Evolutionary conservation across 768 basidiomycete genomes (phyloP).

Genomic region (Tulasnella sp.): DNA sequence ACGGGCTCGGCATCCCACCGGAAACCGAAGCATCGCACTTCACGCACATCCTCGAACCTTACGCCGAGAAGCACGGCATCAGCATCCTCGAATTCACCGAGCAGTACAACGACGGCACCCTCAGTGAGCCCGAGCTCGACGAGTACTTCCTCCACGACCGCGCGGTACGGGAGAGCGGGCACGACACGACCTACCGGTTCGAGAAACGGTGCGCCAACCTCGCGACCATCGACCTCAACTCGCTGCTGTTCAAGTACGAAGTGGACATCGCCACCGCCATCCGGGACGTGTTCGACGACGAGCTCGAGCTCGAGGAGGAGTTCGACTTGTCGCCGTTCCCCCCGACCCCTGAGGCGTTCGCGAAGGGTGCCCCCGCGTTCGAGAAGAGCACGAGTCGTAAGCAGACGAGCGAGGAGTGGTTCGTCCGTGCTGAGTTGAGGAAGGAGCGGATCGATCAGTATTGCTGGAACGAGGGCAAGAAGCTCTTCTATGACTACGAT

Average conservation of each 20-base stretch:
- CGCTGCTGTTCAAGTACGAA: slow-evolving; percentile 96
- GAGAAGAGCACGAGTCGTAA: slow-evolving; percentile 46
- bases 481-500: slow-evolving; percentile 93
- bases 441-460: slow-evolving; percentile 81
- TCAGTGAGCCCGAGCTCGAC: slow-evolving; percentile 82
- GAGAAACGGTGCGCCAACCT: slow-evolving; percentile 97
- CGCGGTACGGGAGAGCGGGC: slow-evolving; percentile 90
- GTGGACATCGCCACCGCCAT: slow-evolving; percentile 98
- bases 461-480: slow-evolving; percentile 94
- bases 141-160: slow-evolving; percentile 98
- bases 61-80: slow-evolving; percentile 80
- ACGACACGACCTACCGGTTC: slow-evolving; percentile 93
- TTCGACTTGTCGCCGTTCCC: slow-evolving; percentile 90
- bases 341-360: slow-evolving; percentile 58
- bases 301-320: slow-evolving; percentile 84
- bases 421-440: slow-evolving; percentile 74
- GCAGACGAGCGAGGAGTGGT: slow-evolving; percentile 86
- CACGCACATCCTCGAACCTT: slow-evolving; percentile 94
- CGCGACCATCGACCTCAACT: slow-evolving; percentile 91
- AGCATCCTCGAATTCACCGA: slow-evolving; percentile 95
- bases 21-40: slow-evolving; percentile 99
- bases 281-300: slow-evolving; percentile 86
- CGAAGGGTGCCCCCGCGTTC: slow-evolving; percentile 37
- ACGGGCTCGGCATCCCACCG: slow-evolving; percentile 90
- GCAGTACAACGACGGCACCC: slow-evolving; percentile 75